phyloP scores from a whole-genome alignment of 2,329 filamentous ascomycete species.

The Fusarium irregulare region DNA sequence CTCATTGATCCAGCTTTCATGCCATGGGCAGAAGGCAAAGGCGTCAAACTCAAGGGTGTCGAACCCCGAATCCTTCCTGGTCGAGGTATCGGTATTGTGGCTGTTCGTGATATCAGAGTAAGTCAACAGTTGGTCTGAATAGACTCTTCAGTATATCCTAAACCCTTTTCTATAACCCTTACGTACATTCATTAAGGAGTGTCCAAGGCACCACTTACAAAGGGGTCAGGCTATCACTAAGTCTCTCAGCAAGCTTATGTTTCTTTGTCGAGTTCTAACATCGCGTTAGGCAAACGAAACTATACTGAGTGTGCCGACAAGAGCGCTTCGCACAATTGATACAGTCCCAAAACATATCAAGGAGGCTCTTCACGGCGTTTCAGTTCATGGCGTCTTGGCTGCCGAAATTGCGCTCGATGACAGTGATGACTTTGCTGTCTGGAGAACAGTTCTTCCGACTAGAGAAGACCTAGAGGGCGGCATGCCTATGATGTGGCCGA shows the following conservation, averaged over 20 bases:
- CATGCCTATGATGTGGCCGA: constrained; percentile 59
- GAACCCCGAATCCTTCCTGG: constrained; percentile 73
- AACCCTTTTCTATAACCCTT: too few species aligned
- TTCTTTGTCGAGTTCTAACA: neutral
- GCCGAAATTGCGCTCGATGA: constrained; percentile 71
- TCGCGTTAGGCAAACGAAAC: constrained; percentile 58
- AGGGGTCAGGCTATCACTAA: neutral
- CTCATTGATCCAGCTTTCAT: constrained; percentile 57
- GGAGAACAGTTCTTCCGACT: constrained; percentile 76
- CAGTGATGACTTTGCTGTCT: constrained; percentile 61
- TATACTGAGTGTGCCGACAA: constrained; percentile 73
- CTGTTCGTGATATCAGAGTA: constrained; percentile 74
- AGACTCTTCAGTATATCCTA: neutral
- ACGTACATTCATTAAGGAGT: too few species aligned
- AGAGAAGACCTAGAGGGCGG: constrained; percentile 64
- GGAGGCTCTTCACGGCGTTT: constrained; percentile 64
- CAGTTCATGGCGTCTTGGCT: constrained; percentile 79
- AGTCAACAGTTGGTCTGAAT: constrained; percentile 4
- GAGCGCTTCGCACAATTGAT: constrained; percentile 72
- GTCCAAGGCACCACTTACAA: neutral
- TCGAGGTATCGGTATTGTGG: constrained; percentile 82
- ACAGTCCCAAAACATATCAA: constrained; percentile 67
- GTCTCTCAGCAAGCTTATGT: neutral
- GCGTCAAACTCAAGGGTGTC: constrained; percentile 65
- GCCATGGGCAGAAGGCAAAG: constrained; percentile 70